phyloP scores from a whole-genome alignment of 768 basidiomycete species.

The Guyanaporus albipodus region DNA sequence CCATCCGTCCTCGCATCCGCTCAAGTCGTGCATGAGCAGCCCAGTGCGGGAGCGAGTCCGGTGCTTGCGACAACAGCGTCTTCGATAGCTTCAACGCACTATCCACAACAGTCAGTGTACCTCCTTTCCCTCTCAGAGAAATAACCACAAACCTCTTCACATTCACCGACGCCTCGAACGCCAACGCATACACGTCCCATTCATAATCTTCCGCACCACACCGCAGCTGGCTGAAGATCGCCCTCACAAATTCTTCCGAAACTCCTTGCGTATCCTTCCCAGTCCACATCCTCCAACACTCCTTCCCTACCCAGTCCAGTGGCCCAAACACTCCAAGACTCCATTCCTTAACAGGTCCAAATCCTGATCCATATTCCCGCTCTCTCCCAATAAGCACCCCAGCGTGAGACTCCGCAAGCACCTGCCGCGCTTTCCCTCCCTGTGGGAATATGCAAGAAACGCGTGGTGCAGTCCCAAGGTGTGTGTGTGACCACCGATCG shows the following conservation, averaged over 20 bases:
- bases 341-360: constrained; percentile 72
- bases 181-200: constrained; percentile 64
- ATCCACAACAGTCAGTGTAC: constrained; percentile 11
- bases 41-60: constrained; percentile 65
- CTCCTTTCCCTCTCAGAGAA: background rate
- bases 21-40: constrained; percentile 74
- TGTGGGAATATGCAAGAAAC: constrained; percentile 54
- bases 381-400: constrained; percentile 68
- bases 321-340: constrained; percentile 47
- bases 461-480: constrained; percentile 42
- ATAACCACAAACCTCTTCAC: constrained; percentile 47
- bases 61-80: constrained; percentile 49
- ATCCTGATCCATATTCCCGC: constrained; percentile 53
- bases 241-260: constrained; percentile 47
- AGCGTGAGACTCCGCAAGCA: constrained; percentile 58
- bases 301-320: constrained; percentile 43
- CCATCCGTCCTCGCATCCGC: constrained; percentile 54
- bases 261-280: constrained; percentile 47
- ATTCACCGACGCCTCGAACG: constrained; percentile 61
- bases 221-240: constrained; percentile 57
- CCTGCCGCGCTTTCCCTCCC: constrained; percentile 23
- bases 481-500: constrained; percentile 60
- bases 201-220: constrained; percentile 45
- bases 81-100: constrained; percentile 74
- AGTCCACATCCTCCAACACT: constrained; percentile 42